Conservation (phyloP, 306 rosid genomes). For the Canavalia ensiformis region DNA sequence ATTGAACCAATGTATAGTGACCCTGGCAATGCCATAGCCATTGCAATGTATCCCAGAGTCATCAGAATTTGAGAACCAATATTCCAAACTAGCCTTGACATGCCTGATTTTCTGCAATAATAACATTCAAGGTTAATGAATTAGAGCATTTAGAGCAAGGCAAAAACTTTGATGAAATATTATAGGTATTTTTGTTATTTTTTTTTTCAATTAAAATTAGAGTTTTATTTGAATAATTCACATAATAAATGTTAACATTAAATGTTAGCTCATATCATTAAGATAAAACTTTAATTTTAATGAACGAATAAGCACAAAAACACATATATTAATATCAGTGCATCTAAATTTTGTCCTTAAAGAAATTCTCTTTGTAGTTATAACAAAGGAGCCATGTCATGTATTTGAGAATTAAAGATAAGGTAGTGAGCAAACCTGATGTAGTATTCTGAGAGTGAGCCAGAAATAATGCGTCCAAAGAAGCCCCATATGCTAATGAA, state of each 20-base stretch:
- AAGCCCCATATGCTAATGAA: constrained; percentile 59
- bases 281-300: no score
- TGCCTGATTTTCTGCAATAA: constrained; percentile 45
- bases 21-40: constrained; percentile 57
- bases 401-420: not conserved
- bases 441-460: constrained; percentile 50
- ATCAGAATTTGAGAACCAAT: constrained; percentile 49
- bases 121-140: constrained; percentile 11
- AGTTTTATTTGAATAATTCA: no score
- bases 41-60: constrained; percentile 41
- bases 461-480: constrained; percentile 51
- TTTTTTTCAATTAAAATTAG: no score
- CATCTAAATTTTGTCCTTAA: no score
- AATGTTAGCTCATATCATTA: no score
- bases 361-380: not conserved
- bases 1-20: constrained; percentile 53
- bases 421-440: constrained; percentile 42
- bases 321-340: no score
- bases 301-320: no score
- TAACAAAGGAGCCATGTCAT: not conserved
- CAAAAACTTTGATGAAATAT: no score
- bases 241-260: no score
- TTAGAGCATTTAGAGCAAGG: not conserved
- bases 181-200: no score
- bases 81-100: constrained; percentile 51